These are phyloP conservation scores for Novakomyces olei DNA, from an alignment of 805 yeast genomes.

Conservation along the genomic window DNA sequence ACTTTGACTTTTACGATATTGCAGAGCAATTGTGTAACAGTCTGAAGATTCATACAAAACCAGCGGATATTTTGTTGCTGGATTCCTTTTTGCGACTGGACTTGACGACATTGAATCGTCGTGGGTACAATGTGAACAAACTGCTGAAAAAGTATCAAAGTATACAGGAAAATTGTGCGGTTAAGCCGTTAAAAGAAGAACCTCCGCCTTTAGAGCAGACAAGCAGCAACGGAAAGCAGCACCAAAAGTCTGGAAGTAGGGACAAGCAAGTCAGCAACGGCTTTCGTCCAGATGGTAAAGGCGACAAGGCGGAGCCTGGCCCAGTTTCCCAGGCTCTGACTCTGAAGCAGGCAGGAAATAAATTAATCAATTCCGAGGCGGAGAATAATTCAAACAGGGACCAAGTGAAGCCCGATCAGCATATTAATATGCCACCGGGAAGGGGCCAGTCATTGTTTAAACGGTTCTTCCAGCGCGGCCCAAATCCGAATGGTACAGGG, in stretches of 20 bases:
- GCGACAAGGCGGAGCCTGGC: neutral
- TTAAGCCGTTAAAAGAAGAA: conserved; percentile 2
- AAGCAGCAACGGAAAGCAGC: conserved; percentile 6
- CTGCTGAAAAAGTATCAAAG: conserved; percentile 12
- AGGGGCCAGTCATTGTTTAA: too few species aligned
- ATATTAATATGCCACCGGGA: too few species aligned
- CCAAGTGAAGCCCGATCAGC: too few species aligned
- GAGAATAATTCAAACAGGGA: too few species aligned
- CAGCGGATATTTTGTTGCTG: conserved; percentile 18
- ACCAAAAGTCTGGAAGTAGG: conserved; percentile 5
- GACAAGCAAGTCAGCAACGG: conserved; percentile 6
- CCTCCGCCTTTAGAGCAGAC: conserved; percentile 6
- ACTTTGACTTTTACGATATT: conserved; percentile 19
- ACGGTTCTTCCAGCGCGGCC: too few species aligned
- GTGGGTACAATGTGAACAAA: conserved; percentile 20
- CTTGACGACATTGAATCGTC: conserved; percentile 14
- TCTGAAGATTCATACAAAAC: conserved; percentile 15
- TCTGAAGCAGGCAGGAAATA: too few species aligned
- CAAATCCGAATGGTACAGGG: too few species aligned
- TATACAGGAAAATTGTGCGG: conserved; percentile 1
- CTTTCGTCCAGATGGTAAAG: neutral
- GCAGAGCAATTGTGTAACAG: conserved; percentile 15
- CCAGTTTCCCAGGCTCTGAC: neutral
- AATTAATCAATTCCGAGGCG: too few species aligned
- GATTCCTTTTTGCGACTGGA: conserved; percentile 17